phyloP scores from a whole-genome alignment of 495 filamentous ascomycete genomes.

The Aspergillus asperescens region DNA sequence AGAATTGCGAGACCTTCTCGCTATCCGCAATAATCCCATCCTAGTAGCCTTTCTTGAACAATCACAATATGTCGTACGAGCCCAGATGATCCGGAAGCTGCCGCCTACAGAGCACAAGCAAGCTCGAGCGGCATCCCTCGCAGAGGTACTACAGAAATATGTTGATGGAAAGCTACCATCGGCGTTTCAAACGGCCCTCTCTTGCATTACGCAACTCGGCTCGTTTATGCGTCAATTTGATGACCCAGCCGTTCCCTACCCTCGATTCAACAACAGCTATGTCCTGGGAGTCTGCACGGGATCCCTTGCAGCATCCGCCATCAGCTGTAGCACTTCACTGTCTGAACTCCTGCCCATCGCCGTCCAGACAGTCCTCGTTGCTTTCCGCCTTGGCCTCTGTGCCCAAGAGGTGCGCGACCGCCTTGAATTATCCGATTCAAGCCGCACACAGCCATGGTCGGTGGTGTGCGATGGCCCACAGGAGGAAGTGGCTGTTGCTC shows the following conservation, averaged over 20 bases:
- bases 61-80: background rate
- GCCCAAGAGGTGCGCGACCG: conserved; percentile 4
- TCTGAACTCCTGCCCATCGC: conserved; percentile 9
- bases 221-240: conserved; percentile 1
- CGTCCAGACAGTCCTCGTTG: conserved; percentile 7
- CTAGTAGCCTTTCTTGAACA: conserved; percentile 1
- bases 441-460: background rate
- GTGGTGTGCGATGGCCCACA: background rate
- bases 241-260: background rate
- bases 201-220: background rate
- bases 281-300: conserved; percentile 15
- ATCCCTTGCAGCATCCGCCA: conserved; percentile 8
- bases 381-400: conserved; percentile 8
- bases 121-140: background rate
- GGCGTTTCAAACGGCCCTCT: background rate
- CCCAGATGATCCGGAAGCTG: background rate
- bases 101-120: background rate
- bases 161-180: background rate
- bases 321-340: conserved; percentile 3
- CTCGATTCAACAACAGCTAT: background rate
- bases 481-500: background rate
- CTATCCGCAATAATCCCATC: background rate
- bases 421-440: background rate
- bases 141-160: background rate
- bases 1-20: background rate